These are phyloP conservation scores for Malus orientalis DNA, from an alignment of 306 rosid genomes.

Conservation along the genomic window DNA sequence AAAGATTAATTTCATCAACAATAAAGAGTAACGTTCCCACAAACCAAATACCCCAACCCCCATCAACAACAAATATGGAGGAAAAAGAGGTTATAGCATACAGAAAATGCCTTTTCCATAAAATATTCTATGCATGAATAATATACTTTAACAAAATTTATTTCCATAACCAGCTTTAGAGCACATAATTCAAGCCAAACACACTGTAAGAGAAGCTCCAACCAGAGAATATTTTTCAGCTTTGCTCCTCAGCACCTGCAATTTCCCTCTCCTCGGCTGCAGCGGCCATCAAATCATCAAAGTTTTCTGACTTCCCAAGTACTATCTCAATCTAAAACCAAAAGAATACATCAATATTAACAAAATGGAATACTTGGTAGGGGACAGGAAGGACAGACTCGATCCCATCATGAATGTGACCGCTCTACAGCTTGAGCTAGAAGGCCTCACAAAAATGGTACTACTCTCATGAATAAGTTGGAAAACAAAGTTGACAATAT, in stretches of 20 bases:
- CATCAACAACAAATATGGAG: not conserved
- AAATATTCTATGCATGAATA: not conserved
- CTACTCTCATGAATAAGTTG: not conserved
- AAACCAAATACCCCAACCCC: not conserved
- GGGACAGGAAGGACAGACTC: not conserved
- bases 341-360: not conserved
- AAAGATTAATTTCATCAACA: too few relatives aligned
- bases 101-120: not conserved
- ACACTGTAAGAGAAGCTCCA: not conserved
- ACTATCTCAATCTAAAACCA: conserved; percentile 29
- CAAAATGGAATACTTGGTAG: not conserved
- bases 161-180: not conserved
- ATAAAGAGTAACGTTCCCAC: too few relatives aligned
- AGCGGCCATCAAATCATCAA: conserved; percentile 44
- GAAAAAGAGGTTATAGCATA: not conserved
- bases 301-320: conserved; percentile 37
- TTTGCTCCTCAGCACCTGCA: conserved; percentile 15
- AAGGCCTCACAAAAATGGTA: not conserved
- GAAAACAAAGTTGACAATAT: not conserved
- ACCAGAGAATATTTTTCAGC: conserved; percentile 9
- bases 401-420: not conserved
- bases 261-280: conserved; percentile 38
- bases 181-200: conserved; percentile 1
- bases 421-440: not conserved
- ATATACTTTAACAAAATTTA: not conserved